These are phyloP conservation scores for Pseudopithomyces maydicus DNA, from an alignment of 2,329 filamentous ascomycete genomes.

Conservation along the genomic window DNA sequence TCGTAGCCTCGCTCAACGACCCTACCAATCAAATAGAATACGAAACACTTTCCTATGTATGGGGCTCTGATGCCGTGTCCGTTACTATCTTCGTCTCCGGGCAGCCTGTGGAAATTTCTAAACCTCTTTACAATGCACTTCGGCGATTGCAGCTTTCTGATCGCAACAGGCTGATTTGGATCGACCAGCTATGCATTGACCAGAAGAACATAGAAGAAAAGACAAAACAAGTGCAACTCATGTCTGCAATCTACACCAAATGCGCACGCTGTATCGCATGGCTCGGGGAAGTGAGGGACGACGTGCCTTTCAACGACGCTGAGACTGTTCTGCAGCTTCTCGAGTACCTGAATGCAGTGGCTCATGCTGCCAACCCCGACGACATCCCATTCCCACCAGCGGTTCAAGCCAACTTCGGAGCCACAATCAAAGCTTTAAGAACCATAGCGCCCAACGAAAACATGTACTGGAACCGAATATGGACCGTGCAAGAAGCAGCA, in stretches of 20 bases:
- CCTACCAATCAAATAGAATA: background rate
- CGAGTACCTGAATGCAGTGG: background rate
- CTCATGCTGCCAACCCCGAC: background rate
- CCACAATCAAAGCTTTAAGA: background rate
- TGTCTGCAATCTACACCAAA: conserved; percentile 1
- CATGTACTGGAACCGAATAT: background rate
- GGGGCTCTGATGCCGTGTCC: background rate
- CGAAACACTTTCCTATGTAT: conserved; percentile 1
- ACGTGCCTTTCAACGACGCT: background rate
- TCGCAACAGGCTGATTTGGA: background rate
- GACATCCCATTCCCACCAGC: background rate
- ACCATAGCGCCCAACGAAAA: background rate
- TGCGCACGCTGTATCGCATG: background rate
- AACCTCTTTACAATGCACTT: background rate
- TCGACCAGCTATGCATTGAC: conserved; percentile 2
- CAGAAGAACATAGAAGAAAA: background rate
- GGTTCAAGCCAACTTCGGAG: background rate
- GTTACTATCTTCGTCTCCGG: background rate
- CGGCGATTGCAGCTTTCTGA: background rate
- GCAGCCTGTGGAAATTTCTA: background rate
- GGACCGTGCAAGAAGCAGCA: conserved; percentile 1
- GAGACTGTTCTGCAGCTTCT: background rate
- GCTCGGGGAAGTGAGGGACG: background rate
- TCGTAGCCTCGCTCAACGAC: background rate
- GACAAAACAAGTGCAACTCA: background rate